Evolutionary conservation across 768 basidiomycete genomes (phyloP), one percentile per base, ranked within the genome.

Genomic region (Suillus ampliporus): DNA sequence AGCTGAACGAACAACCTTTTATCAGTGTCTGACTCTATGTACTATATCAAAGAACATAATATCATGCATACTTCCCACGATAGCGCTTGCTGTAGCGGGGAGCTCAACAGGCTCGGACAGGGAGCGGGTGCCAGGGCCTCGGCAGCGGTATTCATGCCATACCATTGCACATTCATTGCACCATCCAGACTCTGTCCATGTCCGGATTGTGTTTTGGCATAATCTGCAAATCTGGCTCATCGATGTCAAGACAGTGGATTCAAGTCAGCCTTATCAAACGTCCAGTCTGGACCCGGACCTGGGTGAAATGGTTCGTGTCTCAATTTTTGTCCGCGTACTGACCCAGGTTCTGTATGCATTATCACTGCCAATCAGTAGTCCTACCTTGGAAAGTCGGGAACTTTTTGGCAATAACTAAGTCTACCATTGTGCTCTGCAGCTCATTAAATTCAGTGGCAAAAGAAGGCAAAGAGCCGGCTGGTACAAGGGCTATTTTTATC

Each of bases 1-100:
- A n/a, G 50, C 50, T 54, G 53, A 54, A 38, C 53, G 21, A 54
- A 54, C 53, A 17, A 17, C 35, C 21, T 38, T 26, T 26, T 26
- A 21, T 38, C 23, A 19, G 21, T 54, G 17, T 26, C 15, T 6
- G 17, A 54, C 23, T 54, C 48, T 50, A 34, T 51, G 50, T 34
- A 35, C 31, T 38, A 54, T 17, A 54, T 26, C 53, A 26, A 13
- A 54, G 15, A 26, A 17, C 35, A 26, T 54, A 38, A 26, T 26
- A 26, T 11, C 37, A 54, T 26, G 15, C 53, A 51, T 34, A 35
- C 11, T 10, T 51, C 19, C 11, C 10, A 34, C 34, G n/a, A 31
- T 50, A 19, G 26, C 17, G 17, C 38, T 15, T 13, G 14, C 5
- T 15, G 38, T 13, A 13, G 11, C 37, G 14, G 11, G 38, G 14